Percentiles rank a stretch among this genome's conserved stretches.
Evolutionary conservation across 176 grass and related monocot genomes (phyloP).

Genomic region (Metroxylon sagu): DNA sequence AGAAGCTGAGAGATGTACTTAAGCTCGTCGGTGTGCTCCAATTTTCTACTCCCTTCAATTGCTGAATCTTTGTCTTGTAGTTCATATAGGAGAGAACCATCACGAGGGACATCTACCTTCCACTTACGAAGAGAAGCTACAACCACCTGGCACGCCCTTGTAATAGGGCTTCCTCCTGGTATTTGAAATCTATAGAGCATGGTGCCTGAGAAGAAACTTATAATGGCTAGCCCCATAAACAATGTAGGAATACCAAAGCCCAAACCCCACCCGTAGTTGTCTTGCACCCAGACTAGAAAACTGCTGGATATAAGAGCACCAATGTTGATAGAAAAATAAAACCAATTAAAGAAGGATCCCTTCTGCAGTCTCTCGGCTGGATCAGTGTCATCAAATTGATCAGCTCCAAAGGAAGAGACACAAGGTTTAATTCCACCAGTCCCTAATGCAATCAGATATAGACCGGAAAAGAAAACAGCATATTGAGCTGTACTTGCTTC

Average conservation of each 20-base stretch:
- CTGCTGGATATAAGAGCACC: constrained; percentile 56
- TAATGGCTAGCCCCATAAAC: constrained; percentile 72
- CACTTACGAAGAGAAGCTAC: constrained; percentile 60
- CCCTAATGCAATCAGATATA: constrained; percentile 83
- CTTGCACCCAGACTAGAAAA: constrained; percentile 76
- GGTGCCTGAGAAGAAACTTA: constrained; percentile 63
- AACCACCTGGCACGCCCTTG: constrained; percentile 70
- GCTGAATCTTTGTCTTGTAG: constrained; percentile 50
- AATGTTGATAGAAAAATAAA: constrained; percentile 83
- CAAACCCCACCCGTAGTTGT: constrained; percentile 80
- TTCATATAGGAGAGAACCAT: constrained; percentile 68
- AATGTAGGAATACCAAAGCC: constrained; percentile 77
- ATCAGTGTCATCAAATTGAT: constrained; percentile 89
- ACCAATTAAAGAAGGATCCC: constrained; percentile 94
- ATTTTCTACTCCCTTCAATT: constrained; percentile 78
- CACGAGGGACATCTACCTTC: constrained; percentile 34
- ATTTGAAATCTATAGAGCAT: constrained; percentile 80
- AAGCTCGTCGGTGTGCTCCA: constrained; percentile 67
- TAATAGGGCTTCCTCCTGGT: constrained; percentile 74
- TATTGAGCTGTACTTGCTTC: constrained; percentile 50
- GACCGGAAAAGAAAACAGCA: constrained; percentile 50
- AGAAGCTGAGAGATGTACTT: constrained; percentile 29
- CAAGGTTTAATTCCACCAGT: constrained; percentile 95
- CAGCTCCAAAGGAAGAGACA: constrained; percentile 77
- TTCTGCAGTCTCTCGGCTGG: constrained; percentile 60